Conservation (phyloP, 2,329 filamentous ascomycete genomes). For the Berkeleyomyces rouxiae region DNA sequence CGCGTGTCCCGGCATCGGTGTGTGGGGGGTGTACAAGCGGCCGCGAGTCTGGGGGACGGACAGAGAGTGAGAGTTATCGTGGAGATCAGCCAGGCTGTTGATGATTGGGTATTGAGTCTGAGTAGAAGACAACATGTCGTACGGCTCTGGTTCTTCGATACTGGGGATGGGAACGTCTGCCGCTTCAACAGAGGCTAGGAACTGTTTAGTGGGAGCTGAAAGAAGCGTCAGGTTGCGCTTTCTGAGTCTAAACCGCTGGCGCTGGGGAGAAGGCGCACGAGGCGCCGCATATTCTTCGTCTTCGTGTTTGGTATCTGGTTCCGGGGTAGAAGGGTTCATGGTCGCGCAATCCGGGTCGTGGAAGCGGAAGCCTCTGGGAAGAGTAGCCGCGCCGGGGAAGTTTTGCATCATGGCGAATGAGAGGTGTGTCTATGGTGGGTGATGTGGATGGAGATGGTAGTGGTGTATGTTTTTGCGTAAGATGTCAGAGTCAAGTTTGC, state of each 20-base stretch:
- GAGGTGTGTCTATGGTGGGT: neutral
- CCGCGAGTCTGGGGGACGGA: slow-evolving; percentile 4
- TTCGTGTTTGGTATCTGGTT: slow-evolving; percentile 25
- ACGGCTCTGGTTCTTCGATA: slow-evolving; percentile 41
- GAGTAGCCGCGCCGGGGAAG: slow-evolving; percentile 28
- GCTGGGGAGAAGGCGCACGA: slow-evolving; percentile 32
- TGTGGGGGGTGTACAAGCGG: slow-evolving; percentile 29
- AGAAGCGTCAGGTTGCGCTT: slow-evolving; percentile 36
- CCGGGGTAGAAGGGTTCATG: slow-evolving; percentile 29
- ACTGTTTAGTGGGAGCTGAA: slow-evolving; percentile 44
- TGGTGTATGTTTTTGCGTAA: neutral
- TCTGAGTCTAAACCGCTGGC: slow-evolving; percentile 38
- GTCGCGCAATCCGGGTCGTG: slow-evolving; percentile 21
- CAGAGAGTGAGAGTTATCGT: slow-evolving; percentile 27
- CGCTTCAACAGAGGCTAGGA: slow-evolving; percentile 49
- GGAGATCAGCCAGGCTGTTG: slow-evolving; percentile 22
- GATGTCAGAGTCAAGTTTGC: neutral
- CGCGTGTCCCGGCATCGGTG: slow-evolving; percentile 33
- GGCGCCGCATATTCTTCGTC: slow-evolving; percentile 16
- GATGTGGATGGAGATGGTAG: neutral
- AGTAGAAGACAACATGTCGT: slow-evolving; percentile 18
- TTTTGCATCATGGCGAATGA: slow-evolving; percentile 26
- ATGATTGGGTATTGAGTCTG: slow-evolving; percentile 18
- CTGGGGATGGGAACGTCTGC: slow-evolving; percentile 48
- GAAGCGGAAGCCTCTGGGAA: slow-evolving; percentile 28